phyloP scores from a whole-genome alignment of 176 grass and related monocot species.

The Zizania latifolia region DNA sequence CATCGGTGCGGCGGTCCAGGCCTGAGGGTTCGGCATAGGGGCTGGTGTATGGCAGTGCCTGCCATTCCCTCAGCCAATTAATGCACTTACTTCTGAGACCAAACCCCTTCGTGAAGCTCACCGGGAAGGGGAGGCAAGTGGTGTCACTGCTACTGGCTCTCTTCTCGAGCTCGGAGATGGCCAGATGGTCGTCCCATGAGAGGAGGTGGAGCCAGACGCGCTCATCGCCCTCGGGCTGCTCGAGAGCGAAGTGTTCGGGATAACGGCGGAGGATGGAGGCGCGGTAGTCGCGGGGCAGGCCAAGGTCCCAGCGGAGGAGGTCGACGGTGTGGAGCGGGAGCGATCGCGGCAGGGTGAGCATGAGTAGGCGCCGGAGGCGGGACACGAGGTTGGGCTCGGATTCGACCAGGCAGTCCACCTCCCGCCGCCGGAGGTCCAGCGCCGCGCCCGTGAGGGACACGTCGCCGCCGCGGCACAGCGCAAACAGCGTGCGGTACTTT shows the following conservation, averaged over 20 bases:
- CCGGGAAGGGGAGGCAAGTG: slow-evolving; percentile 51
- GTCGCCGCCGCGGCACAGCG: background rate
- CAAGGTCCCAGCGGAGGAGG: slow-evolving; percentile 79
- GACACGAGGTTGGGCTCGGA: slow-evolving; percentile 40
- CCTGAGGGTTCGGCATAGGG: slow-evolving; percentile 50
- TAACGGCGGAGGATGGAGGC: slow-evolving; percentile 43
- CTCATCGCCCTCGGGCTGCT: slow-evolving; percentile 54
- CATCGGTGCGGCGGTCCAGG: slow-evolving; percentile 62
- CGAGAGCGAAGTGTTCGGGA: slow-evolving; percentile 43
- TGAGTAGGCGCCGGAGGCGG: slow-evolving; percentile 60
- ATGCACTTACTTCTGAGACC: slow-evolving; percentile 63
- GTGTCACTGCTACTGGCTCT: background rate
- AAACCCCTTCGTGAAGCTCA: slow-evolving; percentile 60
- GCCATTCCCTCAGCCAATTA: slow-evolving; percentile 66
- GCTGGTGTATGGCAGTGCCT: slow-evolving; percentile 61
- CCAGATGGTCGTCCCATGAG: slow-evolving; percentile 52
- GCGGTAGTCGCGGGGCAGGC: slow-evolving; percentile 56
- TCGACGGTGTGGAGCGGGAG: slow-evolving; percentile 70
- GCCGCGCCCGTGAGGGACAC: slow-evolving; percentile 46
- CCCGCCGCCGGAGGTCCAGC: slow-evolving; percentile 41
- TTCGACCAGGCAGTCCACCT: slow-evolving; percentile 30
- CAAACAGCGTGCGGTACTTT: slow-evolving; percentile 49
- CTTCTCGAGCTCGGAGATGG: slow-evolving; percentile 64
- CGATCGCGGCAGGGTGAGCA: slow-evolving; percentile 47
- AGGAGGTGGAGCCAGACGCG: slow-evolving; percentile 74